phyloP scores from a whole-genome alignment of 495 filamentous ascomycete species.

The Chaetomium fimeti region DNA sequence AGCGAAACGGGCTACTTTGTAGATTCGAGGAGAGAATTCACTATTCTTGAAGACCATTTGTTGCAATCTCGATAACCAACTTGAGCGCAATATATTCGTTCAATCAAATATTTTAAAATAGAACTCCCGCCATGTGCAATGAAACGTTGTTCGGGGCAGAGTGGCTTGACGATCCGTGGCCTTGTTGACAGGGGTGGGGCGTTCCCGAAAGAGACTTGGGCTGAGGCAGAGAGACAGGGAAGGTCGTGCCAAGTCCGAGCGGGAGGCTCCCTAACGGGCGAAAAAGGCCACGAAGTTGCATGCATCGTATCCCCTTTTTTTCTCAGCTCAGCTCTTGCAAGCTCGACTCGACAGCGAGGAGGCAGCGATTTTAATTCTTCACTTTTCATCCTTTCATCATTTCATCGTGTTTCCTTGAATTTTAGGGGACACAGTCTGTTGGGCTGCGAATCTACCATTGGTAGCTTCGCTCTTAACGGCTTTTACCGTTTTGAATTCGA shows the following conservation, averaged over 20 bases:
- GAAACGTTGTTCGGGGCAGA: neutral
- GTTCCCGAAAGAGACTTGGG: neutral
- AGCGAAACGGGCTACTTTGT: too few species aligned
- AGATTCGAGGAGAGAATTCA: too few species aligned
- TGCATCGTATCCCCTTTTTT: conserved; percentile 31
- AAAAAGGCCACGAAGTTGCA: conserved; percentile 36
- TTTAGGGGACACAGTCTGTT: conserved; percentile 26
- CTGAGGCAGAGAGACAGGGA: conserved; percentile 10
- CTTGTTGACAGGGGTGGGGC: neutral
- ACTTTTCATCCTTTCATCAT: conserved; percentile 4
- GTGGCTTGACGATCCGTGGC: conserved; percentile 4
- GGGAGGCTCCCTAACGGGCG: conserved; percentile 16
- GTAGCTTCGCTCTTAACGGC: conserved; percentile 19
- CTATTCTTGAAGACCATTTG: too few species aligned
- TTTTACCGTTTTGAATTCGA: conserved; percentile 17
- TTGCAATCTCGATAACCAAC: neutral
- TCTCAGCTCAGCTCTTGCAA: conserved; percentile 26
- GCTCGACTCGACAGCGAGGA: conserved; percentile 27
- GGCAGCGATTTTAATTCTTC: conserved; percentile 23
- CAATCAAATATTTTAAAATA: neutral
- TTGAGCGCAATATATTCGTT: neutral
- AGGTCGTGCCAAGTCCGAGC: conserved; percentile 25
- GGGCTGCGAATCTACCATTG: conserved; percentile 23
- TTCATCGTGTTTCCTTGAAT: conserved; percentile 24
- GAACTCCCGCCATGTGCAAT: neutral